Percentiles rank a stretch among this genome's conserved stretches.
Evolutionary conservation across 78 protist genomes (phyloP).

Genomic region (Dictyostelium citrinum): DNA sequence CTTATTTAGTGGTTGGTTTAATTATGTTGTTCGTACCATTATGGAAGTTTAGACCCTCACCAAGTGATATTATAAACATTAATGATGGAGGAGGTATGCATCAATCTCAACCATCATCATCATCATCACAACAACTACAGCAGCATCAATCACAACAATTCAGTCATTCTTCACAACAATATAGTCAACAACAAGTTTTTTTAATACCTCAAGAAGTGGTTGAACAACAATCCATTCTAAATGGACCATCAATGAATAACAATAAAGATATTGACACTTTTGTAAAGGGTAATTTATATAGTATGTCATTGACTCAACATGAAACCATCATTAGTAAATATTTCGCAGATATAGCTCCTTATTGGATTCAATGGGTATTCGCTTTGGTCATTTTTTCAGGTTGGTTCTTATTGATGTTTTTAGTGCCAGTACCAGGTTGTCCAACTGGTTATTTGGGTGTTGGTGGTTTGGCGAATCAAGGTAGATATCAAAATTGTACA

Average conservation of each 20-base stretch:
- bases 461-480: conserved; percentile 75
- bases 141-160: not conserved
- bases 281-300: not conserved
- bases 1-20: conserved; percentile 69
- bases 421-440: conserved; percentile 81
- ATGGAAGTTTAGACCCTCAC: not conserved
- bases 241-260: not conserved
- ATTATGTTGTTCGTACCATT: conserved; percentile 64
- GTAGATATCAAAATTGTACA: conserved; percentile 66
- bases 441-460: conserved; percentile 84
- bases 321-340: not conserved
- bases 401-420: conserved; percentile 59
- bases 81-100: no score
- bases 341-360: conserved; percentile 62
- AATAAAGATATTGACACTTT: not conserved
- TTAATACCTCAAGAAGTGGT: not conserved
- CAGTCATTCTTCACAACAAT: not conserved
- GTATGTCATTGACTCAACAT: not conserved
- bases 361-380: conserved; percentile 57
- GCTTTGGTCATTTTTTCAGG: conserved; percentile 17
- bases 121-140: not conserved
- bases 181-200: not conserved
- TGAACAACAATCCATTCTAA: not conserved
- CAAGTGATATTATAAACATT: not conserved
- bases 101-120: no score